Evolutionary conservation across 140 eudicot species (phyloP).

Genomic region (Flaveria floridana): DNA sequence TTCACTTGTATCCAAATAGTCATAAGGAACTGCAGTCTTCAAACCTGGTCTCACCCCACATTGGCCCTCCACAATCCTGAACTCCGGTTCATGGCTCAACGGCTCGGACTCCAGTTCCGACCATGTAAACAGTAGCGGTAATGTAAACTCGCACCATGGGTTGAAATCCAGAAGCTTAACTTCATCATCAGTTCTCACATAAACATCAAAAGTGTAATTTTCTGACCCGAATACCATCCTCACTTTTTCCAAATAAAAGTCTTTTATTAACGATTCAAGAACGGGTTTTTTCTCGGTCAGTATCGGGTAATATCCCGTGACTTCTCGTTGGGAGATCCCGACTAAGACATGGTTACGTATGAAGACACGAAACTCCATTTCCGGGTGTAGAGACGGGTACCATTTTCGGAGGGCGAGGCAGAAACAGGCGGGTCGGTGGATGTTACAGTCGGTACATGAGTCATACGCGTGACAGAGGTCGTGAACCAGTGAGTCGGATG

Average conservation of each 20-base stretch:
- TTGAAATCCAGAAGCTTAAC: slow-evolving; percentile 84
- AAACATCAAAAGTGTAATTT: slow-evolving; percentile 82
- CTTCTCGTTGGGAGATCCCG: slow-evolving; percentile 91
- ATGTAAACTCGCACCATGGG: slow-evolving; percentile 76
- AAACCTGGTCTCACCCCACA: slow-evolving; percentile 83
- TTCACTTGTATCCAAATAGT: slow-evolving; percentile 78
- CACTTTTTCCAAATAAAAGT: slow-evolving; percentile 47
- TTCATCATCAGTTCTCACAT: slow-evolving; percentile 52
- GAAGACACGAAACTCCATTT: slow-evolving; percentile 94
- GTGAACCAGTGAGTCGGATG: slow-evolving; percentile 80
- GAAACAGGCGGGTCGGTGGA: slow-evolving; percentile 51
- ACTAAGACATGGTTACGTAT: slow-evolving; percentile 42
- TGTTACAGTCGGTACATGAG: slow-evolving; percentile 51
- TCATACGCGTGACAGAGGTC: slow-evolving; percentile 87
- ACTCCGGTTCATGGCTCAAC: slow-evolving; percentile 40
- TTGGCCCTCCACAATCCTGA: slow-evolving; percentile 66
- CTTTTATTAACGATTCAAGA: slow-evolving; percentile 35
- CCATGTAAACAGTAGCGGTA: slow-evolving; percentile 80
- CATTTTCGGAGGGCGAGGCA: slow-evolving; percentile 80
- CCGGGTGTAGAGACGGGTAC: slow-evolving; percentile 73
- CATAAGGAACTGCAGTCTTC: slow-evolving; percentile 92
- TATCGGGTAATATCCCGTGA: slow-evolving; percentile 71
- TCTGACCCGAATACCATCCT: slow-evolving; percentile 52
- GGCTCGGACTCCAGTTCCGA: slow-evolving; percentile 55
- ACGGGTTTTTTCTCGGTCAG: slow-evolving; percentile 45